Conservation (phyloP, 2,329 filamentous ascomycete species). For the Exophiala sp. region DNA sequence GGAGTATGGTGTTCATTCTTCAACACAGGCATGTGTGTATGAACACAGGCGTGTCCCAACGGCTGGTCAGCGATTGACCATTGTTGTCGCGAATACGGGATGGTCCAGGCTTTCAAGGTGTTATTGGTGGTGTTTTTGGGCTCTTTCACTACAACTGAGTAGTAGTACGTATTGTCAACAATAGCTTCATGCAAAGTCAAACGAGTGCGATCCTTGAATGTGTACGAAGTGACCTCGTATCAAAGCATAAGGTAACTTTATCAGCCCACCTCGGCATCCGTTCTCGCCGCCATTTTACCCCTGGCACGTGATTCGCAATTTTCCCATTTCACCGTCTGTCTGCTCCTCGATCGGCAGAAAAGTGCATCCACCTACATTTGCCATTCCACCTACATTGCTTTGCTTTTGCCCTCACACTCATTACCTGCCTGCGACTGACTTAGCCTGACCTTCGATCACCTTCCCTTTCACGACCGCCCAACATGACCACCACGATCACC, state of each 20-base stretch:
- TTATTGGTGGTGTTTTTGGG: too few relatives aligned
- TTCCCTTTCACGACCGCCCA: not conserved
- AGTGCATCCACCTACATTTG: too few relatives aligned
- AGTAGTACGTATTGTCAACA: too few relatives aligned
- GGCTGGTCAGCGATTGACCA: not conserved
- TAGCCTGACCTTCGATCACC: not conserved
- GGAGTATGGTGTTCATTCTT: constrained; percentile 19
- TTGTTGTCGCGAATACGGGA: too few relatives aligned
- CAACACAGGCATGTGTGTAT: not conserved
- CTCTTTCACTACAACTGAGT: too few relatives aligned
- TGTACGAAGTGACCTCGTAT: too few relatives aligned
- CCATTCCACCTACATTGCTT: too few relatives aligned
- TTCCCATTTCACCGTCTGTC: not conserved
- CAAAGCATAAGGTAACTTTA: too few relatives aligned
- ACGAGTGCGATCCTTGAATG: too few relatives aligned
- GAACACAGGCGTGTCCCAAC: not conserved
- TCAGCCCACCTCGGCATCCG: not conserved
- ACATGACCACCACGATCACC: constrained; percentile 58
- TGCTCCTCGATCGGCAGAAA: not conserved
- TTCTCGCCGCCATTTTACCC: not conserved
- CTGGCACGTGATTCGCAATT: constrained; percentile 12
- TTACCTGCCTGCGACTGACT: not conserved
- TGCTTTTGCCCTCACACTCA: not conserved
- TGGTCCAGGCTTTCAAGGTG: too few relatives aligned
- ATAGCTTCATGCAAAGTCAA: too few relatives aligned